Conservation (phyloP, 2,329 filamentous ascomycete genomes). For the Ceratocystiopsis minuta region DNA sequence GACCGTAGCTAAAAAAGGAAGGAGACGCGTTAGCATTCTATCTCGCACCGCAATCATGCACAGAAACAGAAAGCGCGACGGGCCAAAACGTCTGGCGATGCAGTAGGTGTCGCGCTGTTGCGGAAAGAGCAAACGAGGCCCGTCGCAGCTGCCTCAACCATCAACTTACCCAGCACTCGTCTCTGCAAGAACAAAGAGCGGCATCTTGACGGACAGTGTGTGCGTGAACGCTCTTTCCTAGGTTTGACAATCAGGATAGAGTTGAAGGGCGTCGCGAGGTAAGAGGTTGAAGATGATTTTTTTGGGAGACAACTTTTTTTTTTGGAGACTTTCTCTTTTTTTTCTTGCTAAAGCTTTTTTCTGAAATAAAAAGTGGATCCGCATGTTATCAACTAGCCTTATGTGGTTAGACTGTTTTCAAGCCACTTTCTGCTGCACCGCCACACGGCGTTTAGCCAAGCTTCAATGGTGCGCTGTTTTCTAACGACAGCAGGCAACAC, state of each 20-base stretch:
- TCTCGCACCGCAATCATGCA: too few relatives aligned
- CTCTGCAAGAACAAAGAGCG: conserved; percentile 83
- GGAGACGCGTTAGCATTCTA: conserved; percentile 14
- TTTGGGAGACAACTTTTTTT: conserved; percentile 9
- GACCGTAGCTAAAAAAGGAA: conserved; percentile 56
- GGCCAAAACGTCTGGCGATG: not conserved
- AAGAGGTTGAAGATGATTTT: not conserved
- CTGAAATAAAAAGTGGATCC: conserved; percentile 4
- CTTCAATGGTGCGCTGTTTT: conserved; percentile 5
- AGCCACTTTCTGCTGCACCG: not conserved
- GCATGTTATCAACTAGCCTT: conserved; percentile 1
- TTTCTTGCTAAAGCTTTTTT: conserved; percentile 11
- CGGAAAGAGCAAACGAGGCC: not conserved
- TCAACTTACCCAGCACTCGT: conserved; percentile 59
- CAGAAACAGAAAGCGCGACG: too few relatives aligned
- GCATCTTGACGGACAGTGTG: conserved; percentile 36
- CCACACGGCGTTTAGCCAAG: conserved; percentile 1
- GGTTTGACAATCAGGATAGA: not conserved
- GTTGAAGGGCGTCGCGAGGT: not conserved
- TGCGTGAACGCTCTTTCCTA: not conserved
- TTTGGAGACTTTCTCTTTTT: conserved; percentile 9
- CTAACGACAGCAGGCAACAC: conserved; percentile 2
- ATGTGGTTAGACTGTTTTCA: not conserved
- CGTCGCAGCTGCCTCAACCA: not conserved
- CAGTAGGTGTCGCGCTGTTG: too few relatives aligned